Conservation (phyloP, 768 basidiomycete species). For the Boletus sp. region DNA sequence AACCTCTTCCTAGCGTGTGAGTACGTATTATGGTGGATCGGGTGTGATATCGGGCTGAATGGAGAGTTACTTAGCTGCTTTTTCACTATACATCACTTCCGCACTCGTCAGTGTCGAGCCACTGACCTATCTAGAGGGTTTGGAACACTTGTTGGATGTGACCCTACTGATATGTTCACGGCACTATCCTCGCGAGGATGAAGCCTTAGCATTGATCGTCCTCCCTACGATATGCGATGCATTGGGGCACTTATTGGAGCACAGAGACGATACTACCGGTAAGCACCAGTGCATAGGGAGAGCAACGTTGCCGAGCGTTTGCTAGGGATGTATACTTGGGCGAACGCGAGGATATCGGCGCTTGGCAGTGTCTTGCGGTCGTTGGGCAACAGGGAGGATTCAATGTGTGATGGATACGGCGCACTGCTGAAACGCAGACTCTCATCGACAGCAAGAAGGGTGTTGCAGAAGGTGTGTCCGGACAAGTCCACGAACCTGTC, state of each 20-base stretch:
- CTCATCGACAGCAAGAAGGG: constrained; percentile 16
- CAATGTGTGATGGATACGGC: constrained; percentile 22
- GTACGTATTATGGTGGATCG: constrained; percentile 12
- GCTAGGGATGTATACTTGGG: constrained; percentile 8
- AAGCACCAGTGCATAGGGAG: constrained; percentile 8
- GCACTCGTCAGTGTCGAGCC: constrained; percentile 29
- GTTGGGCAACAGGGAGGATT: constrained; percentile 19
- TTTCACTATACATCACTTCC: constrained; percentile 43
- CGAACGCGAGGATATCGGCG: constrained; percentile 46
- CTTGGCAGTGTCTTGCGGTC: constrained; percentile 39
- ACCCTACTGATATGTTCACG: constrained; percentile 47
- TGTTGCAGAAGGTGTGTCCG: constrained; percentile 30
- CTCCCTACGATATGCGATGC: constrained; percentile 50
- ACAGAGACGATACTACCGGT: constrained; percentile 26
- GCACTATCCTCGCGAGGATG: constrained; percentile 44
- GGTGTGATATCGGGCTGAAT: not conserved
- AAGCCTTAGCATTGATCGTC: constrained; percentile 48
- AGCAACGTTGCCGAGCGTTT: not conserved
- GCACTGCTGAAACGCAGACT: constrained; percentile 33
- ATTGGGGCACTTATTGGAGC: constrained; percentile 37
- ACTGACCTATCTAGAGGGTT: constrained; percentile 41
- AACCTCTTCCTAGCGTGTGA: constrained; percentile 43
- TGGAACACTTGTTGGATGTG: constrained; percentile 47
- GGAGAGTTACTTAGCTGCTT: constrained; percentile 36
- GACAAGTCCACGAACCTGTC: not conserved